Percentiles rank a stretch among this genome's conserved stretches.
These are phyloP conservation scores for Wickerhamomyces alni DNA, from an alignment of 805 yeast genomes.

Conservation along the genomic window DNA sequence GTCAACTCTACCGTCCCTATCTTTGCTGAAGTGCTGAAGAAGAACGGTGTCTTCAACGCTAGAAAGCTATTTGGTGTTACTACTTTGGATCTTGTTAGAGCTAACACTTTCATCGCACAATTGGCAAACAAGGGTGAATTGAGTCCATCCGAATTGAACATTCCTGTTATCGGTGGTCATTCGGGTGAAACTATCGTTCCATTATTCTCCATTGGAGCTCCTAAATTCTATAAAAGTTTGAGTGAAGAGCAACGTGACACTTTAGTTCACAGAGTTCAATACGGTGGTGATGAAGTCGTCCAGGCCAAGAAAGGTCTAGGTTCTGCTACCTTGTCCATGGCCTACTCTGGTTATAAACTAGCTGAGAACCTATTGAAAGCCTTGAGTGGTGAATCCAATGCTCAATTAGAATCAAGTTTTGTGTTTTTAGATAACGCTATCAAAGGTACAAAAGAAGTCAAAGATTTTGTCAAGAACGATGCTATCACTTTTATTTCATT, in stretches of 20 bases:
- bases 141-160: slow-evolving; percentile 27
- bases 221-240: slow-evolving; percentile 39
- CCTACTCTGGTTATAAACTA: slow-evolving; percentile 75
- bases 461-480: slow-evolving; percentile 7
- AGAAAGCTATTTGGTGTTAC: slow-evolving; percentile 80
- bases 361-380: slow-evolving; percentile 60
- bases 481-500: slow-evolving; percentile 17
- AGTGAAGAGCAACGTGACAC: slow-evolving; percentile 41
- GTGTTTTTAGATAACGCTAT: slow-evolving; percentile 45
- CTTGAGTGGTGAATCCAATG: slow-evolving; percentile 36
- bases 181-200: slow-evolving; percentile 82
- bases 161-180: slow-evolving; percentile 82
- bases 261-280: slow-evolving; percentile 71
- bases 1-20: slow-evolving; percentile 83
- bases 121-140: slow-evolving; percentile 9
- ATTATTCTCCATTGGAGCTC: slow-evolving; percentile 52
- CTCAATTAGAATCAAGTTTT: slow-evolving; percentile 36
- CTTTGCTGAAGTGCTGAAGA: slow-evolving; percentile 71
- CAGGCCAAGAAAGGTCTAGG: slow-evolving; percentile 83
- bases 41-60: slow-evolving; percentile 67
- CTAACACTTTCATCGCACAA: slow-evolving; percentile 47
- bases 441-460: slow-evolving; percentile 17
- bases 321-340: slow-evolving; percentile 83
- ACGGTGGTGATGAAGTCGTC: slow-evolving; percentile 87
- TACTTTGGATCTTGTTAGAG: slow-evolving; percentile 71